Evolutionary conservation across 371 early-diverging fungal species (phyloP).

Genomic region (Haplosporangium sp.): DNA sequence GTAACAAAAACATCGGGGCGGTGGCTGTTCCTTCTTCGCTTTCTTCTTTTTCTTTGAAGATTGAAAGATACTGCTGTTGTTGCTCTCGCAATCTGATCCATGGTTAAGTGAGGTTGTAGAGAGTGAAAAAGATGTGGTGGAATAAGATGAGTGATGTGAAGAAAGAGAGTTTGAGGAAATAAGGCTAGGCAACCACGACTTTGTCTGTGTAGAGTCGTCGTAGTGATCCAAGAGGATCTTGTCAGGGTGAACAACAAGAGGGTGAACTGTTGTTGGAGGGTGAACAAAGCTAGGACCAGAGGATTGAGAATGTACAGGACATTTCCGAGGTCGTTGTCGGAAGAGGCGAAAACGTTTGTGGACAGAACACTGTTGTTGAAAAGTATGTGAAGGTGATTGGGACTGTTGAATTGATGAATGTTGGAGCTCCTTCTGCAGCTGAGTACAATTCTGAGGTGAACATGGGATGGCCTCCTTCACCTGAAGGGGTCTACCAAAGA

Average conservation of each 20-base stretch:
- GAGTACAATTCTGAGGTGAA: constrained; percentile 26
- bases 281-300: constrained; percentile 36
- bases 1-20: constrained; percentile 36
- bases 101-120: constrained; percentile 23
- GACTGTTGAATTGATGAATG: constrained; percentile 27
- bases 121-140: constrained; percentile 26
- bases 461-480: constrained; percentile 48
- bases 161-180: constrained; percentile 26
- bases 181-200: constrained; percentile 14
- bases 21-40: constrained; percentile 23
- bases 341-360: constrained; percentile 51
- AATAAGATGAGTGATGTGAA: constrained; percentile 40
- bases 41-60: constrained; percentile 21
- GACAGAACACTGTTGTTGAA: constrained; percentile 46
- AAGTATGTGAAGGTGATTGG: constrained; percentile 45
- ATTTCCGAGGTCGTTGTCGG: constrained; percentile 40
- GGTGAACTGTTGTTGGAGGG: constrained; percentile 47
- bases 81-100: constrained; percentile 34
- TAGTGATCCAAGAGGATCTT: constrained; percentile 38
- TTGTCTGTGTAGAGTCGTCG: constrained; percentile 2
- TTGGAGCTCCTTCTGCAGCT: constrained; percentile 29
- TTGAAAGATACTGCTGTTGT: neutral
- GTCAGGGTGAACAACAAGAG: constrained; percentile 38
- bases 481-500: constrained; percentile 46
- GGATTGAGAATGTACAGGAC: constrained; percentile 31